Percentiles rank a stretch among this genome's conserved stretches.
Conservation (phyloP, 2,329 filamentous ascomycete genomes). For the Penicillium italicum region DNA sequence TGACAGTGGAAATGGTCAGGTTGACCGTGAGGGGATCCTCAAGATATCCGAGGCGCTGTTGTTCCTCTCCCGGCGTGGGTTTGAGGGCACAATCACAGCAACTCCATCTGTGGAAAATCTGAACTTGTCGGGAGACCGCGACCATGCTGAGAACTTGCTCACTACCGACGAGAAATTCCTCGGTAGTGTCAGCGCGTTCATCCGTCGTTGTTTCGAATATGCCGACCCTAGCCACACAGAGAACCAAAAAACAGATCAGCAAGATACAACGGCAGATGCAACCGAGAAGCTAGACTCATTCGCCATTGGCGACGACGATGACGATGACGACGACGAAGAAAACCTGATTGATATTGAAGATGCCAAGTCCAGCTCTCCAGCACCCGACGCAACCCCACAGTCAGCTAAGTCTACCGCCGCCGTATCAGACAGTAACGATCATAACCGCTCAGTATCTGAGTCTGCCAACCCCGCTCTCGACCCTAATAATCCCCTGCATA, state of each 20-base stretch:
- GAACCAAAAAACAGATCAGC: slow-evolving; percentile 46
- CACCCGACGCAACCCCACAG: slow-evolving; percentile 14
- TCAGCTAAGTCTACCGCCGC: slow-evolving; percentile 5
- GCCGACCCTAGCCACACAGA: slow-evolving; percentile 83
- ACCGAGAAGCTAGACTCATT: slow-evolving; percentile 57
- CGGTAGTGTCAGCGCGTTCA: slow-evolving; percentile 91
- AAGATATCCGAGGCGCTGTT: slow-evolving; percentile 90
- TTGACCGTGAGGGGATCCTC: slow-evolving; percentile 91
- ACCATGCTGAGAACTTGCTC: slow-evolving; percentile 43
- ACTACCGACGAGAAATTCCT: slow-evolving; percentile 83
- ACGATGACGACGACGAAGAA: slow-evolving; percentile 48
- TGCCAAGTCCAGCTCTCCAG: slow-evolving; percentile 25
- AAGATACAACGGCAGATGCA: slow-evolving; percentile 29
- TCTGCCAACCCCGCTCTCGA: slow-evolving; percentile 87
- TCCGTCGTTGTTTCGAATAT: slow-evolving; percentile 94
- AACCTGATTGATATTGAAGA: slow-evolving; percentile 41
- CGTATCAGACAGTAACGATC: slow-evolving; percentile 16
- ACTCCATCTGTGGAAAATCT: slow-evolving; percentile 57
- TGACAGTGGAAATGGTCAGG: slow-evolving; percentile 82
- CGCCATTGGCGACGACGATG: slow-evolving; percentile 65
- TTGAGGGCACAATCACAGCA: slow-evolving; percentile 71
- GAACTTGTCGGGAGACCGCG: slow-evolving; percentile 38
- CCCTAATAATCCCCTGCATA: slow-evolving; percentile 87
- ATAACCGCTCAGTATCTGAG: slow-evolving; percentile 63
- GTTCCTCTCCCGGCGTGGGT: slow-evolving; percentile 83